Conservation (phyloP, 1,139 yeast genomes). For the Sugiyamaella japonica region DNA sequence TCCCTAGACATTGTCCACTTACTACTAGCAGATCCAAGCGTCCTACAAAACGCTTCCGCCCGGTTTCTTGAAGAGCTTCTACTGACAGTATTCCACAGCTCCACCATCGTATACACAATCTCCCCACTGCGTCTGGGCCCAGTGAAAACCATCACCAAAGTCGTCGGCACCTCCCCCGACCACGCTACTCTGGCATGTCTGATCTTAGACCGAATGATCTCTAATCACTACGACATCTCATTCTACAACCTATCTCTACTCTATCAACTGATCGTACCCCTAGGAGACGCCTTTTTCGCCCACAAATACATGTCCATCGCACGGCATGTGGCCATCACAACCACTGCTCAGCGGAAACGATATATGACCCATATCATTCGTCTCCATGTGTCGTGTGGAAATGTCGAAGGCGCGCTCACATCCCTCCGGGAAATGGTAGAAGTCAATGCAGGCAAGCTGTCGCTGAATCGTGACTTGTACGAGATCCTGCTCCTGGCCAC, state of each 20-base stretch:
- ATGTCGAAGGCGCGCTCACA: slow-evolving; percentile 32
- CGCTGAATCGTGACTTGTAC: slow-evolving; percentile 30
- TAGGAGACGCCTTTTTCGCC: slow-evolving; percentile 19
- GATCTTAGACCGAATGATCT: slow-evolving; percentile 19
- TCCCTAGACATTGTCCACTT: slow-evolving; percentile 5
- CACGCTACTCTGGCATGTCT: slow-evolving; percentile 21
- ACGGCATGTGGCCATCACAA: slow-evolving; percentile 4
- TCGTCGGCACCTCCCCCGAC: background rate
- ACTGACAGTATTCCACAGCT: background rate
- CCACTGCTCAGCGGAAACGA: slow-evolving; percentile 13
- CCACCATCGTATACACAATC: background rate
- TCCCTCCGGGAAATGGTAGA: slow-evolving; percentile 31
- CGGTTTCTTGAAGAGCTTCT: slow-evolving; percentile 4
- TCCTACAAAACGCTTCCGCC: background rate
- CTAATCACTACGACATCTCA: slow-evolving; percentile 1
- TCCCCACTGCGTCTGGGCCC: background rate
- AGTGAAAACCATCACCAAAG: slow-evolving; percentile 3
- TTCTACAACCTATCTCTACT: slow-evolving; percentile 19
- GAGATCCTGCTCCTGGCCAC: slow-evolving; percentile 35
- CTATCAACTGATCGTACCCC: slow-evolving; percentile 20
- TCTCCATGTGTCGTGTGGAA: slow-evolving; percentile 28
- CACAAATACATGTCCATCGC: slow-evolving; percentile 10
- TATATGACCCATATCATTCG: slow-evolving; percentile 25
- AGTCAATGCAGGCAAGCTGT: slow-evolving; percentile 22
- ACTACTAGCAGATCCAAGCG: background rate